Base-by-base conservation (phyloP, 140 eudicot species). In the Cichorium intybus region DNA sequence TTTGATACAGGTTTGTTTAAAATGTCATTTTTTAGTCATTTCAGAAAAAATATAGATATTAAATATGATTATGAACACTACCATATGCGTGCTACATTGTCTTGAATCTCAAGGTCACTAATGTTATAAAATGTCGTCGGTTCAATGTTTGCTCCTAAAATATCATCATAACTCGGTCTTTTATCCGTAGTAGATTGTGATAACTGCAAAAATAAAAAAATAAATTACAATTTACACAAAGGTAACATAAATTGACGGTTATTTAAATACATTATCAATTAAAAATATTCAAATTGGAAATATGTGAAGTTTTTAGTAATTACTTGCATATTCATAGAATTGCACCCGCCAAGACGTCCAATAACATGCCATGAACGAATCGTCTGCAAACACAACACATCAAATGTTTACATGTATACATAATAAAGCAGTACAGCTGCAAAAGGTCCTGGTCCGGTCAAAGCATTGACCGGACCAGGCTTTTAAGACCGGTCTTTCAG, bases 301-400 rank as follows among this genome's bases (percentile, higher is more conserved):
- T 49, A 22, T 45, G 63, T 43, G 47, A 20, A 65, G 26, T 24
- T 71, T 4, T 9, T 31, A 33, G 34, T 35, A 52, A 64, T 75
- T 86, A 92, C 97, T 74, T 93, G 99, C 97, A 93, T 93, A 70
- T 89, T 93, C 87, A 93, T 75, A 24, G 99, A 84, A 71, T 89
- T 93, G 79, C 97, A 93, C 17, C 99, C 99, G 6, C 99, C 99
- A 62, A 93, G 97, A 59, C 99, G 86, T 75, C 97, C 99, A 66
- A 93, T 73, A 47, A 93, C 84, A 77, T 93, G 94, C 99, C 99
- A 93, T 20, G 99, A 77, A 41, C 99, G 90, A 80, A 93, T 69
- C 26, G 95, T 64, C 99, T 93, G 87, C 74, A 60, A 17, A 71
- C 5, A n/a, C 58, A 65, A 16, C 17, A 49, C 16, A 59, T 70